A percentile compares a stretch with the other conserved stretches of the same genome.
Evolutionary conservation across 1,139 yeast species (phyloP).

Genomic region (Nakaseomyces delphensis): DNA sequence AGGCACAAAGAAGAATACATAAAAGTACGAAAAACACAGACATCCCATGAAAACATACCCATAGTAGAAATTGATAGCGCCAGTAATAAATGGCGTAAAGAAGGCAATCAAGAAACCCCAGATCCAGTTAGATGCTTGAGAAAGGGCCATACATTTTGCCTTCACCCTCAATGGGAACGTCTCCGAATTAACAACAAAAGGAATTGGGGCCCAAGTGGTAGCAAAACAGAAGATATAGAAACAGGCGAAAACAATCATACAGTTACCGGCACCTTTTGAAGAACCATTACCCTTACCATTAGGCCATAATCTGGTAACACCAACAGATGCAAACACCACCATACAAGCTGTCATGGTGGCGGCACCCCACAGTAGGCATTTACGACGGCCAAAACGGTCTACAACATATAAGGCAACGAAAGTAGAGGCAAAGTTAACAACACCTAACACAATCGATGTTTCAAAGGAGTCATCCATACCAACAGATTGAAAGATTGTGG

Average conservation of each 20-base stretch:
- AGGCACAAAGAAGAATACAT: slow-evolving; percentile 55
- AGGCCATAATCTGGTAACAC: slow-evolving; percentile 51
- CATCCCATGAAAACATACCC: slow-evolving; percentile 75
- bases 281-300: slow-evolving; percentile 28
- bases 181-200: slow-evolving; percentile 65
- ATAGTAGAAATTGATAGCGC: slow-evolving; percentile 47
- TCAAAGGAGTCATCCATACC: slow-evolving; percentile 63
- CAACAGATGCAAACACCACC: slow-evolving; percentile 56
- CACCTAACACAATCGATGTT: slow-evolving; percentile 68
- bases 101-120: slow-evolving; percentile 75
- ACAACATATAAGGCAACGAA: slow-evolving; percentile 56
- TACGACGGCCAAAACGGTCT: slow-evolving; percentile 61
- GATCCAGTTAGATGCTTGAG: slow-evolving; percentile 66
- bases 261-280: slow-evolving; percentile 53
- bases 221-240: slow-evolving; percentile 75
- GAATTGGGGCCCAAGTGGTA: slow-evolving; percentile 76
- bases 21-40: slow-evolving; percentile 49
- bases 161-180: slow-evolving; percentile 72
- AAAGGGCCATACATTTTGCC: slow-evolving; percentile 69
- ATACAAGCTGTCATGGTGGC: slow-evolving; percentile 54
- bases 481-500: slow-evolving; percentile 64
- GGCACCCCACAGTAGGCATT: slow-evolving; percentile 52
- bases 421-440: slow-evolving; percentile 68
- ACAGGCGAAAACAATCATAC: slow-evolving; percentile 72
- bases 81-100: slow-evolving; percentile 65